Evolutionary conservation across 73 alveolate species (phyloP).

Genomic region (Paramecium biaurelia): DNA sequence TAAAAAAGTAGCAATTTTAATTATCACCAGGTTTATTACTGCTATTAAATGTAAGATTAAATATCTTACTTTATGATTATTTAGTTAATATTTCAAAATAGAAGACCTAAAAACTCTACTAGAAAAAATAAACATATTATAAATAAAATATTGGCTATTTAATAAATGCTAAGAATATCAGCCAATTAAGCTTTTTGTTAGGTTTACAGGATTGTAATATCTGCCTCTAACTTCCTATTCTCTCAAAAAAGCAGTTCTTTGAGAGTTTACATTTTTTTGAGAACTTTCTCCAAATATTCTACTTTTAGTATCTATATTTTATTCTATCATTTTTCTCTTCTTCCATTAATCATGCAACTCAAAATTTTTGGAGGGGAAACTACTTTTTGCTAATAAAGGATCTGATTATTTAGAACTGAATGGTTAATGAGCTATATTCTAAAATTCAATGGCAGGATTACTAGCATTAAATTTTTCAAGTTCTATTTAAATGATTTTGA

Average conservation of each 20-base stretch:
- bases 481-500: not conserved
- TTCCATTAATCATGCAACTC: slow-evolving; percentile 8
- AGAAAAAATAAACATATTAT: not conserved
- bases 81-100: too few species aligned
- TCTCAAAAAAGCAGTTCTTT: not conserved
- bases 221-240: slow-evolving; percentile 4
- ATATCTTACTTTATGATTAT: too few species aligned
- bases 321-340: not conserved
- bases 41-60: too few species aligned
- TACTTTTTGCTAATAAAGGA: not conserved
- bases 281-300: not conserved
- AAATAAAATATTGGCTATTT: not conserved
- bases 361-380: not conserved
- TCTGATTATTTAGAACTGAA: not conserved
- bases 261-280: not conserved
- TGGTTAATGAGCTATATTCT: not conserved
- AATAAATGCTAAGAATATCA: not conserved
- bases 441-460: slow-evolving; percentile 8
- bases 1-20: too few species aligned
- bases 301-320: not conserved
- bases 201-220: not conserved
- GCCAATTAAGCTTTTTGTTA: not conserved
- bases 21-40: too few species aligned
- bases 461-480: not conserved
- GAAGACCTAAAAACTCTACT: too few species aligned